A percentile compares a stretch with the other conserved stretches of the same genome.
phyloP scores from a whole-genome alignment of 2,329 filamentous ascomycete genomes.

The Fusarium liriodendri region DNA sequence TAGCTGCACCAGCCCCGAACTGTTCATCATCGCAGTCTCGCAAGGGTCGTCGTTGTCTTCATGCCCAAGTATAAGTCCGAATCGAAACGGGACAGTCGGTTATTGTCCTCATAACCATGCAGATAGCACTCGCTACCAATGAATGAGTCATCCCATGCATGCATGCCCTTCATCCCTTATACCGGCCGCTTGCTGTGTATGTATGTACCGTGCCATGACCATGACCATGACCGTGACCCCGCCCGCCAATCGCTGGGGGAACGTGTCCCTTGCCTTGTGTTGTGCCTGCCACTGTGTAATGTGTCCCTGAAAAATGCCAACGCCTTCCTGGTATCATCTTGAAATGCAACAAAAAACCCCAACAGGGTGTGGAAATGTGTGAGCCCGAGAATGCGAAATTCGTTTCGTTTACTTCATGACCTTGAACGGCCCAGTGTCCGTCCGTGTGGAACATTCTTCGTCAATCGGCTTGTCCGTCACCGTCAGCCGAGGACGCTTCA shows the following conservation, averaged over 20 bases:
- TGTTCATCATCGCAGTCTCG: constrained; percentile 4
- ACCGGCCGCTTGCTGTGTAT: constrained; percentile 21
- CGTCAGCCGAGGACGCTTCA: constrained; percentile 3
- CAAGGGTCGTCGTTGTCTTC: constrained; percentile 24
- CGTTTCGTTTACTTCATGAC: constrained; percentile 51
- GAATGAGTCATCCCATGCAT: background rate
- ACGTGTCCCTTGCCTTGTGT: constrained; percentile 25
- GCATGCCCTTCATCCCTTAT: constrained; percentile 8
- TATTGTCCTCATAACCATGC: constrained; percentile 35
- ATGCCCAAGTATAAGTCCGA: constrained; percentile 35
- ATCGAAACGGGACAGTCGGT: constrained; percentile 36
- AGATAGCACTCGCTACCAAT: constrained; percentile 28
- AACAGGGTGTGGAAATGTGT: constrained; percentile 35
- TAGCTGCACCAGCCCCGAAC: background rate
- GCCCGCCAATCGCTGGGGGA: constrained; percentile 17
- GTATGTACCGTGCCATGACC: constrained; percentile 38
- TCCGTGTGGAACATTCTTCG: constrained; percentile 24
- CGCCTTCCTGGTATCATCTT: constrained; percentile 56
- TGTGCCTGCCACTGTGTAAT: constrained; percentile 40
- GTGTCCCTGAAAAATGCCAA: constrained; percentile 45
- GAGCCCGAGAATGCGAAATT: constrained; percentile 42
- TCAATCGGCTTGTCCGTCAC: constrained; percentile 18
- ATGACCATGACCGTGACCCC: constrained; percentile 20
- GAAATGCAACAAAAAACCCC: constrained; percentile 47
- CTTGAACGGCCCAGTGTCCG: constrained; percentile 40